Percentiles rank a stretch among this genome's conserved stretches.
Conservation (phyloP, 192 early-diverging fungal species). For the Backusella morwellensis region DNA sequence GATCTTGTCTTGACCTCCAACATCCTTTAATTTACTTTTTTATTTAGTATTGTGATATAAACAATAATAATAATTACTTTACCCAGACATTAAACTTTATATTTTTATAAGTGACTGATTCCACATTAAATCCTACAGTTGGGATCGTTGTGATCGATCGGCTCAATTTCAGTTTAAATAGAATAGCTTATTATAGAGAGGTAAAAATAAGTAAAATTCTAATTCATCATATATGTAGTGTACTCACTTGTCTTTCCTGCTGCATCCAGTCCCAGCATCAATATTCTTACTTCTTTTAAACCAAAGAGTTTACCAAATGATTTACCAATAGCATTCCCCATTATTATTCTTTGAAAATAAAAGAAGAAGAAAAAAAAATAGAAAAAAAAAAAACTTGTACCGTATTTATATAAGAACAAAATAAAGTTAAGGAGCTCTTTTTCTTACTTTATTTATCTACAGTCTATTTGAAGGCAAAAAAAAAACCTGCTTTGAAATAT, state of each 20-base stretch:
- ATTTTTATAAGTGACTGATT: slow-evolving; percentile 86
- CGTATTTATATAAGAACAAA: not conserved
- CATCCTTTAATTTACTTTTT: slow-evolving; percentile 78
- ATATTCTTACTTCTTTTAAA: slow-evolving; percentile 95
- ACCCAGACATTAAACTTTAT: slow-evolving; percentile 37
- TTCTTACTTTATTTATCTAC: not conserved
- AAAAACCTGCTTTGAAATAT: slow-evolving; percentile 6
- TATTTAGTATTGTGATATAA: slow-evolving; percentile 68
- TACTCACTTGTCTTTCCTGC: slow-evolving; percentile 87
- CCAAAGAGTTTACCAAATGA: slow-evolving; percentile 78
- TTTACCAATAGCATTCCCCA: slow-evolving; percentile 83
- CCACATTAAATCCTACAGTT: slow-evolving; percentile 93
- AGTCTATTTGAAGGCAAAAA: not conserved
- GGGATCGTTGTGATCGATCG: slow-evolving; percentile 99
- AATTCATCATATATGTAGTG: not conserved
- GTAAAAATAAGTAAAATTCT: not conserved
- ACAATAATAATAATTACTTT: slow-evolving; percentile 94
- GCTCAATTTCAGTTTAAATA: slow-evolving; percentile 98
- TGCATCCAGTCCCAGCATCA: slow-evolving; percentile 92
- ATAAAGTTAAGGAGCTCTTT: not conserved
- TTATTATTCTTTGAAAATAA: slow-evolving; percentile 32
- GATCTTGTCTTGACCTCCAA: slow-evolving; percentile 93
- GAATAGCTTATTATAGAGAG: slow-evolving; percentile 60
- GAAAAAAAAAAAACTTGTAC: not conserved
- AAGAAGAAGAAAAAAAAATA: not conserved